Percentiles rank a stretch among this genome's conserved stretches.
Evolutionary conservation across 768 basidiomycete genomes (phyloP).

Genomic region (Boletus bicolor): DNA sequence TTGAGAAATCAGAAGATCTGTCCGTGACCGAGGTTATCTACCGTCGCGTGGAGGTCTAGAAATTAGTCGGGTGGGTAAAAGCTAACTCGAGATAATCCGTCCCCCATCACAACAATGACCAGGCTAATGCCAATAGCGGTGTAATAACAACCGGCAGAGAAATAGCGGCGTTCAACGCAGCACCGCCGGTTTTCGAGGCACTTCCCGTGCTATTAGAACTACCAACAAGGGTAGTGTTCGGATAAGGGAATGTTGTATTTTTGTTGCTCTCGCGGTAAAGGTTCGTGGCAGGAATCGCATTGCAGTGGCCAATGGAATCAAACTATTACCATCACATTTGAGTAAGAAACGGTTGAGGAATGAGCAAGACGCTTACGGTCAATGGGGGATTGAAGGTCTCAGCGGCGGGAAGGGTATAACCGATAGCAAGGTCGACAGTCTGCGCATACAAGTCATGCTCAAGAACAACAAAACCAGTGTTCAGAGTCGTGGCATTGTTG

Average conservation of each 20-base stretch:
- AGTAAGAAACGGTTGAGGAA: not conserved
- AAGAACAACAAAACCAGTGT: slow-evolving; percentile 82
- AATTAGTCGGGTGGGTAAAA: slow-evolving; percentile 21
- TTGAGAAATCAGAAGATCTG: slow-evolving; percentile 6
- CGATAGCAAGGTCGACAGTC: slow-evolving; percentile 87
- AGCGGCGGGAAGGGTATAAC: slow-evolving; percentile 80
- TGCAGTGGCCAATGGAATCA: slow-evolving; percentile 77
- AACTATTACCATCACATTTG: slow-evolving; percentile 36
- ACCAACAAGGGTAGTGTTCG: slow-evolving; percentile 31
- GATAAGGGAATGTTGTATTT: slow-evolving; percentile 64
- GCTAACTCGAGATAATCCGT: slow-evolving; percentile 5
- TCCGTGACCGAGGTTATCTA: slow-evolving; percentile 22
- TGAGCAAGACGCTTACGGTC: slow-evolving; percentile 40
- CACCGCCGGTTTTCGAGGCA: slow-evolving; percentile 1
- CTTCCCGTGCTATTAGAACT: slow-evolving; percentile 8
- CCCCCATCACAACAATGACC: slow-evolving; percentile 17
- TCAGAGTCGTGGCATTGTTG: slow-evolving; percentile 54
- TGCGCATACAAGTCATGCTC: slow-evolving; percentile 83
- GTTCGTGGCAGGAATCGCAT: slow-evolving; percentile 56
- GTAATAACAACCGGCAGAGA: slow-evolving; percentile 11
- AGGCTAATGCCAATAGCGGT: slow-evolving; percentile 12
- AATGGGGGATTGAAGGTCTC: slow-evolving; percentile 62
- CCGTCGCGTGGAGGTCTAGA: slow-evolving; percentile 13
- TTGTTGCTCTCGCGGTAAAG: slow-evolving; percentile 82
- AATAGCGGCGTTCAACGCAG: slow-evolving; percentile 13